These are phyloP conservation scores for Talaromyces sp. DNA, from an alignment of 2,329 filamentous ascomycete genomes.

Conservation along the genomic window DNA sequence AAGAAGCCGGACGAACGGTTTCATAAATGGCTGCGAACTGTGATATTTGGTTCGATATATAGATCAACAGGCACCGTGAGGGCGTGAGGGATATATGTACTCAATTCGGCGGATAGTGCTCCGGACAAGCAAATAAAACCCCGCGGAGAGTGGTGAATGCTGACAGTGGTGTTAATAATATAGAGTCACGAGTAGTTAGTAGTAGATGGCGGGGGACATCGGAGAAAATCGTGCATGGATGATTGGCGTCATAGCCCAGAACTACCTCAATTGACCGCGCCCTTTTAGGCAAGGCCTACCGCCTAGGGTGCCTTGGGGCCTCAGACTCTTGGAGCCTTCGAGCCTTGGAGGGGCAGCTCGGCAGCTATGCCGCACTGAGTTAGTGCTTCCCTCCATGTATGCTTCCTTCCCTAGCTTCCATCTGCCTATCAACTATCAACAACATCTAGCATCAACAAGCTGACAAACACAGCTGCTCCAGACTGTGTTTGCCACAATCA, in stretches of 20 bases:
- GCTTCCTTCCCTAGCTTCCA: too few species aligned
- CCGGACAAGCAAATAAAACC: background rate
- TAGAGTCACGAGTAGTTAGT: background rate
- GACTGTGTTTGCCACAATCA: background rate
- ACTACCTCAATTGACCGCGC: background rate
- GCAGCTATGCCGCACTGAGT: background rate
- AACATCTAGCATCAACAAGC: background rate
- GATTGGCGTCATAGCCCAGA: background rate
- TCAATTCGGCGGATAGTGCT: background rate
- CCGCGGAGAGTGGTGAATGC: background rate
- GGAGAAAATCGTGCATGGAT: background rate
- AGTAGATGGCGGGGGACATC: background rate
- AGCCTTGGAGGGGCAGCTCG: background rate
- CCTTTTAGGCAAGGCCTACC: background rate
- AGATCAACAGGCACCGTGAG: background rate
- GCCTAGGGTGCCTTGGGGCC: background rate
- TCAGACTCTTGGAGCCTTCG: background rate
- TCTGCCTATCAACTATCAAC: background rate
- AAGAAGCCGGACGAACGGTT: background rate
- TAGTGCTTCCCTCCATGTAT: background rate
- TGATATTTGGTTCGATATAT: background rate
- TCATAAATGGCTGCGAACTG: slow-evolving; percentile 5
- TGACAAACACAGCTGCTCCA: background rate
- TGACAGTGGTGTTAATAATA: background rate
- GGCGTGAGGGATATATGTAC: background rate